phyloP scores from a whole-genome alignment of 495 filamentous ascomycete species.

The Aspergillus cavernicola region DNA sequence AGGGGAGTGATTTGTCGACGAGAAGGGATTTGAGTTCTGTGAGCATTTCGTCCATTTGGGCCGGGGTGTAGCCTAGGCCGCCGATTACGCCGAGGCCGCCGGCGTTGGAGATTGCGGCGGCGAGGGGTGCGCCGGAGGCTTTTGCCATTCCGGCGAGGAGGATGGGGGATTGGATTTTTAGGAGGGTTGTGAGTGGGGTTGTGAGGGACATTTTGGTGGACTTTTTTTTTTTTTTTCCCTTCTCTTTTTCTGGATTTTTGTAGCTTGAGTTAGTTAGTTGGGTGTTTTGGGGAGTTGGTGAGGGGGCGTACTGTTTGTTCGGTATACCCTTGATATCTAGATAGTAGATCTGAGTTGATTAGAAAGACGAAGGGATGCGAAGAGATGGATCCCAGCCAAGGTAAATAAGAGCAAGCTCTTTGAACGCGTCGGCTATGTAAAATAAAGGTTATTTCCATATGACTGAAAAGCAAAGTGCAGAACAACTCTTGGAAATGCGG shows the following conservation, averaged over 20 bases:
- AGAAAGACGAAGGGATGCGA: neutral
- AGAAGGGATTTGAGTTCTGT: slow-evolving; percentile 75
- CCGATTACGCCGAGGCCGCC: slow-evolving; percentile 84
- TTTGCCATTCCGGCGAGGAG: slow-evolving; percentile 87
- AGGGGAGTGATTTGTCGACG: slow-evolving; percentile 59
- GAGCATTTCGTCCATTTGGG: slow-evolving; percentile 74
- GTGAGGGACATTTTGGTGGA: slow-evolving; percentile 49
- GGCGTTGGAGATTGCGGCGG: slow-evolving; percentile 83
- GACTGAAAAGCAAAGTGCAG: neutral
- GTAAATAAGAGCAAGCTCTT: neutral
- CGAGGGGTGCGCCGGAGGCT: slow-evolving; percentile 70
- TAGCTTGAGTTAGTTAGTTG: neutral
- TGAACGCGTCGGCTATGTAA: neutral
- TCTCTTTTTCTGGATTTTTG: too few relatives aligned
- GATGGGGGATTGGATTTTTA: slow-evolving; percentile 77
- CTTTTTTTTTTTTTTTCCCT: too few relatives aligned
- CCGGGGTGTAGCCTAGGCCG: slow-evolving; percentile 79
- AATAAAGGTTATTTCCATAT: neutral
- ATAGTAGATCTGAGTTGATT: too few relatives aligned
- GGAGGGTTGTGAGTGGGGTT: slow-evolving; percentile 71
- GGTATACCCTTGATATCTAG: too few relatives aligned
- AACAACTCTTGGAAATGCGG: slow-evolving; percentile 20
- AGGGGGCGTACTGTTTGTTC: too few relatives aligned
- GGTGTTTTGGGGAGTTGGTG: too few relatives aligned
- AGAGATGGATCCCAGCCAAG: neutral